A percentile compares a stretch with the other conserved stretches of the same genome.
These are phyloP conservation scores for Platanthera guangdongensis DNA, from an alignment of 106 monocot genomes.

Conservation along the genomic window DNA sequence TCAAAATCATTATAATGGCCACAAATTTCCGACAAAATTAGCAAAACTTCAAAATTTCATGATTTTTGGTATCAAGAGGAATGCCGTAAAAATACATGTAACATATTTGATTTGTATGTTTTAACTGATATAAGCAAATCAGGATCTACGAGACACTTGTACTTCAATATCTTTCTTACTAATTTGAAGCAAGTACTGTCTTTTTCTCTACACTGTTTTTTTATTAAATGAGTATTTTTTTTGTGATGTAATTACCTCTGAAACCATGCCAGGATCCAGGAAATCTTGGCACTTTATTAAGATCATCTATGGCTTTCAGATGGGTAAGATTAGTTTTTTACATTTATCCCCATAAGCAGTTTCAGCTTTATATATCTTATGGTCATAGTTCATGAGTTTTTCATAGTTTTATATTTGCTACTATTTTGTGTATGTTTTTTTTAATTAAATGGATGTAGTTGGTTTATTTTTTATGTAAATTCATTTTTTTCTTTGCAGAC, in stretches of 20 bases:
- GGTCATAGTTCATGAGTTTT: neutral
- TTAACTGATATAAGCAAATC: too few species aligned
- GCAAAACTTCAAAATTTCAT: too few species aligned
- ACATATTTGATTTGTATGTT: too few species aligned
- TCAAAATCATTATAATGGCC: too few species aligned
- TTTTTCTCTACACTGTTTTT: neutral
- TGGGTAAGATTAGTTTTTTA: conserved; percentile 44
- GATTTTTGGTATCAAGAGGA: too few species aligned
- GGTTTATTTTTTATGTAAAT: too few species aligned
- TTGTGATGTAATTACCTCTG: neutral
- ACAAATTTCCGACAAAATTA: too few species aligned
- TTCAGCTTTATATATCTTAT: conserved; percentile 1
- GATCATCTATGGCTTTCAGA: conserved; percentile 87
- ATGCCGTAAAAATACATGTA: too few species aligned
- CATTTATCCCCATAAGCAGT: neutral
- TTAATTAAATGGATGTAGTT: neutral
- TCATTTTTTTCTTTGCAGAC: too few species aligned
- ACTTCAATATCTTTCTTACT: neutral
- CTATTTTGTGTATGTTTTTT: neutral
- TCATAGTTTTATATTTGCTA: neutral
- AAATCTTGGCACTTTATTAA: conserved; percentile 82
- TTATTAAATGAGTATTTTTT: neutral
- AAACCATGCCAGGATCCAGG: conserved; percentile 71
- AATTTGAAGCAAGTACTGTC: neutral
- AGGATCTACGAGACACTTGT: too few species aligned